Percentiles rank a stretch among this genome's conserved stretches.
Evolutionary conservation across 2,329 filamentous ascomycete species (phyloP).

Genomic region (Cladosporium velox): DNA sequence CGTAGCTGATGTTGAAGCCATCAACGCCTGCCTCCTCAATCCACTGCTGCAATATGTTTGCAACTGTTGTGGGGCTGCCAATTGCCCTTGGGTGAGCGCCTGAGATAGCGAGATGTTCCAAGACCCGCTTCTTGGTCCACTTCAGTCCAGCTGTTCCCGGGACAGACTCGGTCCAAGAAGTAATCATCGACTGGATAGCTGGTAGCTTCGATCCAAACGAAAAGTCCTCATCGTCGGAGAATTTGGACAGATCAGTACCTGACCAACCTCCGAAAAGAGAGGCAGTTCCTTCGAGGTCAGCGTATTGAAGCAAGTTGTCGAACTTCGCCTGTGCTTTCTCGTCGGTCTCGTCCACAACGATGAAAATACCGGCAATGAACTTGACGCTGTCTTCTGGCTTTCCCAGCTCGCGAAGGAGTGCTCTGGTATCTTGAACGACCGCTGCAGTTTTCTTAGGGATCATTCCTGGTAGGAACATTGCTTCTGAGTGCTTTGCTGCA

Average conservation of each 20-base stretch:
- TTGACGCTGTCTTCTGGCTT: slow-evolving; percentile 46
- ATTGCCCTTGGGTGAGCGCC: slow-evolving; percentile 42
- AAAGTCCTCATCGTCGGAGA: slow-evolving; percentile 50
- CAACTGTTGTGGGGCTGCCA: slow-evolving; percentile 46
- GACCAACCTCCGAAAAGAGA: slow-evolving; percentile 52
- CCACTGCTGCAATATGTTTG: slow-evolving; percentile 51
- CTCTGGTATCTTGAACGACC: slow-evolving; percentile 46
- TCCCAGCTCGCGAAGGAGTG: slow-evolving; percentile 42
- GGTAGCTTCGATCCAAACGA: slow-evolving; percentile 38
- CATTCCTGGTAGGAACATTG: slow-evolving; percentile 51
- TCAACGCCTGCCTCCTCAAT: slow-evolving; percentile 47
- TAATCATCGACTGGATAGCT: slow-evolving; percentile 48
- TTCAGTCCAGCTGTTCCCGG: slow-evolving; percentile 44
- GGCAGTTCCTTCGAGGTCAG: slow-evolving; percentile 47
- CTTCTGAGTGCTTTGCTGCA: slow-evolving; percentile 47
- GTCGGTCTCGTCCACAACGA: slow-evolving; percentile 49
- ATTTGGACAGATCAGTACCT: slow-evolving; percentile 47
- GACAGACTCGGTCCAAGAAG: slow-evolving; percentile 47
- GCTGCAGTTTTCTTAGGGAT: slow-evolving; percentile 44
- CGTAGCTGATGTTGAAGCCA: slow-evolving; percentile 48
- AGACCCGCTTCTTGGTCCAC: slow-evolving; percentile 50
- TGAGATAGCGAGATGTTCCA: slow-evolving; percentile 47
- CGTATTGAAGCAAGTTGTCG: slow-evolving; percentile 45
- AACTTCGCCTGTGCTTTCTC: slow-evolving; percentile 48
- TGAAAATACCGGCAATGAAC: slow-evolving; percentile 47